Evolutionary conservation across 768 basidiomycete genomes (phyloP).

Genomic region (Hortiboletus campestris): DNA sequence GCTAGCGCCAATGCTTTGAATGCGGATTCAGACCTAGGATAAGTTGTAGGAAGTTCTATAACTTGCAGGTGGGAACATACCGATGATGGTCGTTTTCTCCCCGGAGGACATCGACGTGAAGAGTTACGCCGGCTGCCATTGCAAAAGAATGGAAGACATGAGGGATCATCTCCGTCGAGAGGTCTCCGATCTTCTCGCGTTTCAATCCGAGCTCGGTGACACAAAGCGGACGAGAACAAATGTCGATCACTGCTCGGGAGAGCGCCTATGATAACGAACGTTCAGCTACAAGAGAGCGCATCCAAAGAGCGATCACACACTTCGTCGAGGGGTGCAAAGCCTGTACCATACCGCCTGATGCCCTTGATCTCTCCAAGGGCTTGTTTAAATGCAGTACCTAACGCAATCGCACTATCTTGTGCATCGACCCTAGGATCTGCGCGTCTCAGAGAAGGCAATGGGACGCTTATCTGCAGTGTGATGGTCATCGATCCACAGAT

Average conservation of each 20-base stretch:
- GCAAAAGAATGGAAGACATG: constrained; percentile 98
- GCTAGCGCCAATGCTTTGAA: constrained; percentile 98
- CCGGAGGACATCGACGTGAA: constrained; percentile 91
- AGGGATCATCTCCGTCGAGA: constrained; percentile 97
- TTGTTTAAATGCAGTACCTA: constrained; percentile 89
- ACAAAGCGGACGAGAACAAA: constrained; percentile 96
- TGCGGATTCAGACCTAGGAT: constrained; percentile 84
- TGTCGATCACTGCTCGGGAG: constrained; percentile 95
- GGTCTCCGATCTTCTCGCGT: constrained; percentile 90
- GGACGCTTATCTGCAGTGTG: constrained; percentile 93
- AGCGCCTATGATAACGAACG: constrained; percentile 63
- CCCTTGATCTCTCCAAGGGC: constrained; percentile 94
- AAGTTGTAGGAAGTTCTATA: not conserved
- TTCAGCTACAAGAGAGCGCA: not conserved
- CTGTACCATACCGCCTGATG: constrained; percentile 93
- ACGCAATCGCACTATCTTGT: constrained; percentile 89
- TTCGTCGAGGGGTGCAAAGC: constrained; percentile 96
- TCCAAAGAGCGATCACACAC: constrained; percentile 40
- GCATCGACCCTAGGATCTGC: constrained; percentile 15
- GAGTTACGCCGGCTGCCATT: constrained; percentile 90
- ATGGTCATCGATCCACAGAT: constrained; percentile 97
- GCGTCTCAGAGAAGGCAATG: constrained; percentile 13
- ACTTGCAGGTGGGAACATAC: constrained; percentile 41
- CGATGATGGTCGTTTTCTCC: constrained; percentile 98
- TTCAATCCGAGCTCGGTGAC: constrained; percentile 85